These are phyloP conservation scores for Tolypocladium tundrense DNA, from an alignment of 2,329 filamentous ascomycete genomes.

Conservation along the genomic window DNA sequence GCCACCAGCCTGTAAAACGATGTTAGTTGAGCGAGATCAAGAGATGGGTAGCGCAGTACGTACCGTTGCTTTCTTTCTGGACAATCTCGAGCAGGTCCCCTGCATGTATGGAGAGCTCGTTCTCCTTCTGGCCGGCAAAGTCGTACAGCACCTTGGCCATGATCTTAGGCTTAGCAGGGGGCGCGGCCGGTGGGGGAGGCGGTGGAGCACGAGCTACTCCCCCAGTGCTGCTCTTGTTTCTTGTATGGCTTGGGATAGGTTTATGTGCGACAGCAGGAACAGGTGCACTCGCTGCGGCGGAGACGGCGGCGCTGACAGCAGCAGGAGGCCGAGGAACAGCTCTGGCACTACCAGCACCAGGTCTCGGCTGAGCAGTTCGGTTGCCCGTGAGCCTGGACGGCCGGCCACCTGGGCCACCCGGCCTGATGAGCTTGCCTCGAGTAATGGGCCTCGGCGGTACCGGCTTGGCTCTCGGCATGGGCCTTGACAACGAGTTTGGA, in stretches of 20 bases:
- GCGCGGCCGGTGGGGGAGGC: slow-evolving; percentile 57
- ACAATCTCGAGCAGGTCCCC: slow-evolving; percentile 80
- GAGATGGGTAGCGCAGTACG: slow-evolving; percentile 17
- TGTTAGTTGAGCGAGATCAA: slow-evolving; percentile 19
- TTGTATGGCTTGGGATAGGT: slow-evolving; percentile 38
- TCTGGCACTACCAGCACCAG: slow-evolving; percentile 21
- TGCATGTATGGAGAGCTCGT: slow-evolving; percentile 71
- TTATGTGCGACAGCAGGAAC: slow-evolving; percentile 8
- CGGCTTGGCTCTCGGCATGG: slow-evolving; percentile 79
- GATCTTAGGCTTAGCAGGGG: slow-evolving; percentile 52
- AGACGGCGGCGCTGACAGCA: slow-evolving; percentile 8
- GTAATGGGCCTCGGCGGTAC: slow-evolving; percentile 85
- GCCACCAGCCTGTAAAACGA: slow-evolving; percentile 74
- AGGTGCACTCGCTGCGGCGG: slow-evolving; percentile 1
- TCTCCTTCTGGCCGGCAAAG: slow-evolving; percentile 73
- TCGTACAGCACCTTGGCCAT: slow-evolving; percentile 89
- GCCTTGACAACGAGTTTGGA: slow-evolving; percentile 69
- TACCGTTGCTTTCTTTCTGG: slow-evolving; percentile 94
- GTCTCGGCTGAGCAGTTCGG: slow-evolving; percentile 33
- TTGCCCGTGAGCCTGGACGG: slow-evolving; percentile 59
- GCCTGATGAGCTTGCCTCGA: slow-evolving; percentile 82
- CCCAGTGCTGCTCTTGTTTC: slow-evolving; percentile 43
- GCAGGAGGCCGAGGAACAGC: slow-evolving; percentile 24
- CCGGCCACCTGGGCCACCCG: slow-evolving; percentile 73
- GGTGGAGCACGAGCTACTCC: slow-evolving; percentile 47